Conservation (phyloP, 768 basidiomycete genomes). For the Collybia sordida region DNA sequence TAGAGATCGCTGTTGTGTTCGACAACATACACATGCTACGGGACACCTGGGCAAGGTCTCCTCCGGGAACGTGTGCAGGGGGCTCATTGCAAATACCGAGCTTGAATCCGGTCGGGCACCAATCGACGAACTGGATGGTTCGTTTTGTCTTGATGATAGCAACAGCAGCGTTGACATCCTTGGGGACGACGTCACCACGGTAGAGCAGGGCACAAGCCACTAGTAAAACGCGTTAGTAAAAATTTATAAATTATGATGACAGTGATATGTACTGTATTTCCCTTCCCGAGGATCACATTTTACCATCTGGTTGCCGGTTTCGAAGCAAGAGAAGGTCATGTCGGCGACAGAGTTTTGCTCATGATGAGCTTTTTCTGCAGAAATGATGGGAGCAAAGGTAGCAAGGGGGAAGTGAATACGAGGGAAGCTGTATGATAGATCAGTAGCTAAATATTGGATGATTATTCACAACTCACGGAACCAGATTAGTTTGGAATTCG, state of each 20-base stretch:
- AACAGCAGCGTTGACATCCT: conserved; percentile 92
- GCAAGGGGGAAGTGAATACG: conserved; percentile 99
- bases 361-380: conserved; percentile 91
- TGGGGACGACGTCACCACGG: conserved; percentile 96
- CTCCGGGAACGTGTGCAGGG: conserved; percentile 87
- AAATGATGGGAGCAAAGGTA: conserved; percentile 93
- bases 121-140: conserved; percentile 97
- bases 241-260: conserved; percentile 9
- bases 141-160: conserved; percentile 95
- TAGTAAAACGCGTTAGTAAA: conserved; percentile 20
- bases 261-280: conserved; percentile 81
- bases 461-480: conserved; percentile 84
- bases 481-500: conserved; percentile 99
- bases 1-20: conserved; percentile 90
- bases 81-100: conserved; percentile 98
- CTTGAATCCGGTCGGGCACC: conserved; percentile 99
- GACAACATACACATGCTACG: conserved; percentile 98
- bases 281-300: conserved; percentile 95
- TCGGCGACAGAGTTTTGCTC: conserved; percentile 98
- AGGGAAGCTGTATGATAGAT: conserved; percentile 65
- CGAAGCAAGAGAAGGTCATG: conserved; percentile 99
- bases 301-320: conserved; percentile 95
- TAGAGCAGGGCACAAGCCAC: conserved; percentile 93
- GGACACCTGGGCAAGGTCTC: conserved; percentile 91
- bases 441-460: conserved; percentile 59